These are phyloP conservation scores for Colletotrichum musae DNA, from an alignment of 2,329 filamentous ascomycete species.

Conservation along the genomic window DNA sequence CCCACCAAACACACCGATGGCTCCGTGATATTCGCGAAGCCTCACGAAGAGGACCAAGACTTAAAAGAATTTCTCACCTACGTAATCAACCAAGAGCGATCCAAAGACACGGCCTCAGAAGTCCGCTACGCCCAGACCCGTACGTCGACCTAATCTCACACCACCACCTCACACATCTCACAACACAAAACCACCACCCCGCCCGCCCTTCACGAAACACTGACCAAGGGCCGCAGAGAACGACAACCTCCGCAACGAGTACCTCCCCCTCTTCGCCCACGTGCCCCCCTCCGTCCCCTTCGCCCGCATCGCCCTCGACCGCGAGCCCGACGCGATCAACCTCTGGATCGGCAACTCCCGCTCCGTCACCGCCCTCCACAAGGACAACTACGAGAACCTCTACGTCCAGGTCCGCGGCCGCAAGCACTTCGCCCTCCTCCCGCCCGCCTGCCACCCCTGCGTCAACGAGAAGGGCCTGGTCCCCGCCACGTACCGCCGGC, in stretches of 20 bases:
- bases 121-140: constrained; percentile 83
- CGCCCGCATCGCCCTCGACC: constrained; percentile 77
- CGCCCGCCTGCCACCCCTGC: constrained; percentile 78
- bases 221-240: constrained; percentile 69
- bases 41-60: constrained; percentile 74
- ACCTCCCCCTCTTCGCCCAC: constrained; percentile 72
- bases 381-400: constrained; percentile 89
- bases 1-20: constrained; percentile 58
- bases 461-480: constrained; percentile 74
- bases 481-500: constrained; percentile 72
- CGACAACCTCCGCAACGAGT: constrained; percentile 84
- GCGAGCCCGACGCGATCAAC: constrained; percentile 81
- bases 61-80: constrained; percentile 76
- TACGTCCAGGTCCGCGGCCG: constrained; percentile 82
- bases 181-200: not conserved
- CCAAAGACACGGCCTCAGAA: constrained; percentile 51
- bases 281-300: constrained; percentile 78
- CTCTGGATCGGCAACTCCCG: constrained; percentile 84
- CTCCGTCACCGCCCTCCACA: constrained; percentile 81
- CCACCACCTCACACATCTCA: not conserved
- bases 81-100: constrained; percentile 60
- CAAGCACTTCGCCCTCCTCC: constrained; percentile 83
- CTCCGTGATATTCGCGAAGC: constrained; percentile 75
- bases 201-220: not conserved
- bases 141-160: constrained; percentile 49